Conservation (phyloP, 108 stramenopile genomes). For the Fistulifera solaris region DNA sequence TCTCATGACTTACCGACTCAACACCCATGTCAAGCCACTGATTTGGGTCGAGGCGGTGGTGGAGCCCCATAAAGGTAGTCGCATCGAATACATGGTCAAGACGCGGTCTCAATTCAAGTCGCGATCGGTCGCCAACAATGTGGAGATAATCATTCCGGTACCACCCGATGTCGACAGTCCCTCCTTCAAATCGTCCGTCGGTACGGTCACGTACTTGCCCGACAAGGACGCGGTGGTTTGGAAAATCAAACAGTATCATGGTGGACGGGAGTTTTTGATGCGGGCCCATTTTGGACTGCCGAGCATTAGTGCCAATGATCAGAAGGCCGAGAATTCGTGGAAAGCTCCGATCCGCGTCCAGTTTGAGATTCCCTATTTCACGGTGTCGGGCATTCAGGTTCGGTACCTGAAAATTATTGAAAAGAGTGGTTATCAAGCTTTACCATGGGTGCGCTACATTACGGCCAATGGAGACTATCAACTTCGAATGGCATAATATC, state of each 20-base stretch:
- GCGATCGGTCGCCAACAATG: slow-evolving; percentile 96
- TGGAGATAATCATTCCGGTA: slow-evolving; percentile 98
- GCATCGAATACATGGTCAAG: slow-evolving; percentile 99
- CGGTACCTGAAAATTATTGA: slow-evolving; percentile 99
- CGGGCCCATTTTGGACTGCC: slow-evolving; percentile 98
- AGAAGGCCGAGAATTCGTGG: slow-evolving; percentile 80
- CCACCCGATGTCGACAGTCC: slow-evolving; percentile 99
- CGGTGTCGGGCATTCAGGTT: slow-evolving; percentile 97
- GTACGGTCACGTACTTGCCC: slow-evolving; percentile 95
- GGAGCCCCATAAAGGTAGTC: slow-evolving; percentile 90
- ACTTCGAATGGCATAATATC: slow-evolving; percentile 87
- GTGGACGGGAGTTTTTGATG: slow-evolving; percentile 94
- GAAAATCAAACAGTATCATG: slow-evolving; percentile 97
- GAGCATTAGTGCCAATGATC: slow-evolving; percentile 83
- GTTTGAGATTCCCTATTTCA: slow-evolving; percentile 99
- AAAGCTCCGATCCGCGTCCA: slow-evolving; percentile 91
- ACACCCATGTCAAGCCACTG: slow-evolving; percentile 98
- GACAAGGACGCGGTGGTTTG: slow-evolving; percentile 96
- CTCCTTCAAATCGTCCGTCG: slow-evolving; percentile 92
- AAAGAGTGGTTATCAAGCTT: slow-evolving; percentile 96
- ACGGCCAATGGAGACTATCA: slow-evolving; percentile 98
- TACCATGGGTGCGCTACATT: slow-evolving; percentile 99
- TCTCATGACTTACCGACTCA: slow-evolving; percentile 97
- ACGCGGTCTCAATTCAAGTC: slow-evolving; percentile 98
- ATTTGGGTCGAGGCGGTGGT: slow-evolving; percentile 99